These are phyloP conservation scores for Macrolepiota dolichaula DNA, from an alignment of 768 basidiomycete species.

Conservation along the genomic window DNA sequence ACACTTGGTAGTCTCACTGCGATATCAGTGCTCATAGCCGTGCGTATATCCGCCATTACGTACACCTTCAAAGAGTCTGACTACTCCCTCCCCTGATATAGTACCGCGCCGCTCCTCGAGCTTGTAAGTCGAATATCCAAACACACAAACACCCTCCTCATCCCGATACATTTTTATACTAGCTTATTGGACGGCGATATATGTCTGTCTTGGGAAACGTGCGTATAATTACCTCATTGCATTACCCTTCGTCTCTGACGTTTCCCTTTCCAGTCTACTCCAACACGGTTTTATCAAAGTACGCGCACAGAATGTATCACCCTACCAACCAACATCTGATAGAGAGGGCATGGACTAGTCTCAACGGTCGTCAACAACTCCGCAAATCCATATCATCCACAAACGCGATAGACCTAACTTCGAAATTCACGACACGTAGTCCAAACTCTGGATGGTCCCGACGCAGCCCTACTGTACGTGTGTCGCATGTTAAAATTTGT, in stretches of 20 bases:
- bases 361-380: not conserved
- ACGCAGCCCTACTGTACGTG: not conserved
- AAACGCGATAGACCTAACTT: not conserved
- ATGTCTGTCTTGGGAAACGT: constrained; percentile 5
- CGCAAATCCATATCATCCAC: not conserved
- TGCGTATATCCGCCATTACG: not conserved
- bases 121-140: not conserved
- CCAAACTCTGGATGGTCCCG: not conserved
- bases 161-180: no score
- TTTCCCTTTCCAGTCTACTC: not conserved
- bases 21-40: not conserved
- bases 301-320: not conserved
- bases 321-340: no score
- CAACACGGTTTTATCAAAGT: constrained; percentile 7
- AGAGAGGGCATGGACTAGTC: not conserved
- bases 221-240: not conserved
- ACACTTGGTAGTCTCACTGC: not conserved
- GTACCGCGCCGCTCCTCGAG: not conserved
- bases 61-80: not conserved
- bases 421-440: not conserved
- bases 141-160: not conserved
- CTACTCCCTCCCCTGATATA: not conserved
- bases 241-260: not conserved
- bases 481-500: no score
- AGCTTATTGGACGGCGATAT: constrained; percentile 2